phyloP scores from a whole-genome alignment of 2,329 filamentous ascomycete species.

The Huntiella savannae region DNA sequence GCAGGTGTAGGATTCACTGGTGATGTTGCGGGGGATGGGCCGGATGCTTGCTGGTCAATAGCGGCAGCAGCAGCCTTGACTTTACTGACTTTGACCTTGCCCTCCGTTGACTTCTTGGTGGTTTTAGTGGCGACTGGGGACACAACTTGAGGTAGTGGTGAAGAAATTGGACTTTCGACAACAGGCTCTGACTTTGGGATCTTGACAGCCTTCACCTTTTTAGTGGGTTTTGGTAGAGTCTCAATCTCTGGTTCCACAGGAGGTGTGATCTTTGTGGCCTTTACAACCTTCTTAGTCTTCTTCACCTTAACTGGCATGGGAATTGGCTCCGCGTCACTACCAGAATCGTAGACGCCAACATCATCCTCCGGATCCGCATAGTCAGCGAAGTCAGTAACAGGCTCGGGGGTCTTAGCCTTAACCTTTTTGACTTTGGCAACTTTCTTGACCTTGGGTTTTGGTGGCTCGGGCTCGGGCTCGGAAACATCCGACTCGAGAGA shows the following conservation, averaged over 20 bases:
- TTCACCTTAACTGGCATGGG: conserved; percentile 12
- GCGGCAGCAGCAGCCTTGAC: conserved; percentile 1
- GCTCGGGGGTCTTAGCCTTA: conserved; percentile 3
- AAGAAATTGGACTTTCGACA: neutral
- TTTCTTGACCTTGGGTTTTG: conserved; percentile 5
- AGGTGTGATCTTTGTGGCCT: conserved; percentile 11
- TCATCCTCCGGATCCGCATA: conserved; percentile 1
- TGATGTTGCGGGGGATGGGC: too few species aligned
- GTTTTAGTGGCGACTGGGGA: conserved; percentile 2
- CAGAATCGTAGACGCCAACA: neutral
- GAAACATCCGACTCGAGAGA: conserved; percentile 13
- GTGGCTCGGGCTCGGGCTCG: conserved; percentile 12
- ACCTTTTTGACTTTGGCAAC: conserved; percentile 2
- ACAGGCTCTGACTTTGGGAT: conserved; percentile 1
- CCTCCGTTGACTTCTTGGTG: neutral
- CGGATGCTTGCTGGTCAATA: neutral
- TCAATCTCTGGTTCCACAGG: conserved; percentile 11
- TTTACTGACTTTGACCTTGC: conserved; percentile 4
- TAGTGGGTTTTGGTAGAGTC: conserved; percentile 6
- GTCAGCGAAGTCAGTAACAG: conserved; percentile 2
- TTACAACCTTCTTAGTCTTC: conserved; percentile 9
- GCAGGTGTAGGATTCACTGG: neutral
- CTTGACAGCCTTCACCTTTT: neutral
- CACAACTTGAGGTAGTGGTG: neutral
- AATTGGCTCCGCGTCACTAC: conserved; percentile 12